These are phyloP conservation scores for Guillardia theta DNA, from an alignment of 78 protist species.

Conservation along the genomic window DNA sequence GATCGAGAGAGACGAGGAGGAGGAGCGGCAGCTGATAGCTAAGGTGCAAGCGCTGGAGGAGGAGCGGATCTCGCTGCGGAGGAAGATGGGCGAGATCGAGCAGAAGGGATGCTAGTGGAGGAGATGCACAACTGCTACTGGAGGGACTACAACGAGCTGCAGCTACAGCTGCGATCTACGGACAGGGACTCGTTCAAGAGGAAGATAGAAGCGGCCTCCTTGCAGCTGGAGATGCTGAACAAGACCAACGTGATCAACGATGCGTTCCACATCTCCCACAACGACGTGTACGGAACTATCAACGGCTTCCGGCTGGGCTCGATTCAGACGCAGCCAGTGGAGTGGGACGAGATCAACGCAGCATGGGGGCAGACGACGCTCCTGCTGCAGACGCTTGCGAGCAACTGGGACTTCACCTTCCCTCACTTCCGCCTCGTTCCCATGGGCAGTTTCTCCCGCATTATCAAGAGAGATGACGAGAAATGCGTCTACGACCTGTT, in stretches of 20 bases:
- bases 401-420: slow-evolving; percentile 48
- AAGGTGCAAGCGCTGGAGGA: not conserved
- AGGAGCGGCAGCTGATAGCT: not conserved
- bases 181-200: not conserved
- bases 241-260: slow-evolving; percentile 81
- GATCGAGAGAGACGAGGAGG: not conserved
- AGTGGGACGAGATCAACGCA: slow-evolving; percentile 88
- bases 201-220: not conserved
- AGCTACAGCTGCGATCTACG: not conserved
- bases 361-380: slow-evolving; percentile 88
- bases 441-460: slow-evolving; percentile 60
- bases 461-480: not conserved
- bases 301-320: slow-evolving; percentile 81
- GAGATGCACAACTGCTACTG: slow-evolving; percentile 6
- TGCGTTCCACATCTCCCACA: slow-evolving; percentile 75
- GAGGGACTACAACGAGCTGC: slow-evolving; percentile 20
- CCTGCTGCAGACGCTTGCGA: slow-evolving; percentile 67
- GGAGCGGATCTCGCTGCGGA: not conserved
- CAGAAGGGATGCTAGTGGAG: not conserved
- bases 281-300: slow-evolving; percentile 81
- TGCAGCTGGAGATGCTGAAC: slow-evolving; percentile 60
- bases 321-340: slow-evolving; percentile 42
- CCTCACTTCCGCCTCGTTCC: slow-evolving; percentile 7
- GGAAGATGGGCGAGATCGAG: not conserved
- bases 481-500: slow-evolving; percentile 28